Conservation (phyloP, 352 stramenopile species). For the Phytophthora citricola region DNA sequence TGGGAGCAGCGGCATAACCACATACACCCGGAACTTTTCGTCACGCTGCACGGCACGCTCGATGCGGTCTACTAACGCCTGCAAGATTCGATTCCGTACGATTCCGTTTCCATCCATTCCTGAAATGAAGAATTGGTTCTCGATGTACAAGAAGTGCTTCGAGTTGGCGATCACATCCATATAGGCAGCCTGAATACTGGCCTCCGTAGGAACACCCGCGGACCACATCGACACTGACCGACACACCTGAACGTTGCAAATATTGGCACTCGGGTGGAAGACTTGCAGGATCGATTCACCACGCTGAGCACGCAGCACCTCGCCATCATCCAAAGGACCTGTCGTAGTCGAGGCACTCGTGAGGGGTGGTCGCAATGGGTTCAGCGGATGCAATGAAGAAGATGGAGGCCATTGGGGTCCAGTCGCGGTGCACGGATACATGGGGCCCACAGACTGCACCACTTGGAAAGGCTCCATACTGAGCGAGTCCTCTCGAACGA, state of each 20-base stretch:
- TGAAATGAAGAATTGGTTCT: slow-evolving; percentile 95
- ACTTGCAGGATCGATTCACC: slow-evolving; percentile 71
- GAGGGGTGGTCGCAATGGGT: slow-evolving; percentile 33
- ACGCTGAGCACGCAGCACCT: slow-evolving; percentile 68
- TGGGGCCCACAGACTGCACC: slow-evolving; percentile 45
- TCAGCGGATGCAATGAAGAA: slow-evolving; percentile 39
- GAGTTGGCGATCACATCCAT: slow-evolving; percentile 83
- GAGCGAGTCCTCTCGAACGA: slow-evolving; percentile 66
- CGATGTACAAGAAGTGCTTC: slow-evolving; percentile 92
- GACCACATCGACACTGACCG: slow-evolving; percentile 91
- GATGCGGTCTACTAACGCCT: slow-evolving; percentile 87
- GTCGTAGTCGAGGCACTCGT: slow-evolving; percentile 21
- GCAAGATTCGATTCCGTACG: slow-evolving; percentile 82
- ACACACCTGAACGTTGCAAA: slow-evolving; percentile 85
- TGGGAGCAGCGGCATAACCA: slow-evolving; percentile 86
- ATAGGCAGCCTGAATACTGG: slow-evolving; percentile 86
- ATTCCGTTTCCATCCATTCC: slow-evolving; percentile 80
- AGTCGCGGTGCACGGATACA: slow-evolving; percentile 43
- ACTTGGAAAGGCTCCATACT: slow-evolving; percentile 68
- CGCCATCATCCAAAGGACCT: slow-evolving; percentile 43
- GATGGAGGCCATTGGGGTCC: slow-evolving; percentile 37
- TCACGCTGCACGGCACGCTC: slow-evolving; percentile 73
- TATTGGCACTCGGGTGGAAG: slow-evolving; percentile 74
- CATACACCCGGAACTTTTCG: slow-evolving; percentile 83
- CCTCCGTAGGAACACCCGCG: slow-evolving; percentile 79